Percentiles rank a stretch among this genome's conserved stretches.
Evolutionary conservation across 805 yeast species (phyloP).

Genomic region (Isabelozyma gotoi): DNA sequence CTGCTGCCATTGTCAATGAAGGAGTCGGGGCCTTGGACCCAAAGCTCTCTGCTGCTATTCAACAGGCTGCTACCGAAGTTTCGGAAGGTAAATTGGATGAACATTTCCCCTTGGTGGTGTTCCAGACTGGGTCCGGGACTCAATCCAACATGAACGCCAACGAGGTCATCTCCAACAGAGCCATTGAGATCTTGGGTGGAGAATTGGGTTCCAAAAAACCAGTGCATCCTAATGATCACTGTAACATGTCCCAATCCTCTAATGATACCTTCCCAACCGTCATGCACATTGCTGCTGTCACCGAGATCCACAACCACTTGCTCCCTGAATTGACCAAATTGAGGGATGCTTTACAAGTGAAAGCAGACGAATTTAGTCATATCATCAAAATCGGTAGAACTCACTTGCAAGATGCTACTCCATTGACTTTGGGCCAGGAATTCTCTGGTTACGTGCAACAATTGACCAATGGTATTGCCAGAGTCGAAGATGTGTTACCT

Average conservation of each 20-base stretch:
- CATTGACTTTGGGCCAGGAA: constrained; percentile 96
- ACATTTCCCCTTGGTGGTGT: constrained; percentile 96
- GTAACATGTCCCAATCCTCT: constrained; percentile 97
- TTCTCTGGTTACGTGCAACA: constrained; percentile 96
- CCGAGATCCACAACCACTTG: constrained; percentile 73
- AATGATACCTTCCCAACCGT: constrained; percentile 99
- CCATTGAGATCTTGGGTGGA: constrained; percentile 95
- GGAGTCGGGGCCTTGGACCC: constrained; percentile 80
- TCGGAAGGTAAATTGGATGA: constrained; percentile 86
- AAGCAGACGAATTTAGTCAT: constrained; percentile 78
- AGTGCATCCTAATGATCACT: constrained; percentile 98
- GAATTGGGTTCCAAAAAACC: constrained; percentile 87
- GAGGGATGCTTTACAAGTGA: constrained; percentile 73
- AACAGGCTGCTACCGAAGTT: constrained; percentile 94
- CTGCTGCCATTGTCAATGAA: constrained; percentile 90
- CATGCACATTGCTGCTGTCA: constrained; percentile 98
- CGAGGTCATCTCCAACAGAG: constrained; percentile 97
- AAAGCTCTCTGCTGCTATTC: constrained; percentile 77
- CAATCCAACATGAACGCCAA: constrained; percentile 99
- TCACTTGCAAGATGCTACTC: constrained; percentile 98
- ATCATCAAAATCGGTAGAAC: constrained; percentile 99
- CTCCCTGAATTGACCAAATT: constrained; percentile 78
- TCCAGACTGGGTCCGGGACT: constrained; percentile 99
- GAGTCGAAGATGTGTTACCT: constrained; percentile 77
- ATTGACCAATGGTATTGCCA: constrained; percentile 82